Percentiles rank a stretch among this genome's conserved stretches.
Conservation (phyloP, 2,329 filamentous ascomycete species). For the Stenocarpella maydis region DNA sequence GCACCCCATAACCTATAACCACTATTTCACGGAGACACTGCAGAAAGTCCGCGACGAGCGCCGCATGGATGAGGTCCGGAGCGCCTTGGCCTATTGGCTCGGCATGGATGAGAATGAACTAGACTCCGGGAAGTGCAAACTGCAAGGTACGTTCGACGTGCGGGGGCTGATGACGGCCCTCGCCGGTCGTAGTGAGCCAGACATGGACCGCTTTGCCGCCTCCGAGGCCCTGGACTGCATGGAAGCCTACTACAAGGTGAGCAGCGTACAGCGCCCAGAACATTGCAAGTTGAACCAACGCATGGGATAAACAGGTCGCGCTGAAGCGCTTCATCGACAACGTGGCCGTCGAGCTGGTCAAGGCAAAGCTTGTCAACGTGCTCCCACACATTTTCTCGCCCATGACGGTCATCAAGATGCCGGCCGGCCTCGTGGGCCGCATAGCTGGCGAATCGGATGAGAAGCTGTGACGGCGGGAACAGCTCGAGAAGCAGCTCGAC, state of each 20-base stretch:
- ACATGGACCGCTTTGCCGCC: constrained; percentile 42
- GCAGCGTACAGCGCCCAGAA: background rate
- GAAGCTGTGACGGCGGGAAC: constrained; percentile 45
- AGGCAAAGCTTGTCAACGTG: constrained; percentile 47
- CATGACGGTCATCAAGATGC: constrained; percentile 48
- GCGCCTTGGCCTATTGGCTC: background rate
- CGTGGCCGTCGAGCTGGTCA: constrained; percentile 52
- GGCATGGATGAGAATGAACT: background rate
- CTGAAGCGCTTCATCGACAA: constrained; percentile 54
- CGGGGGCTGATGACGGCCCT: background rate
- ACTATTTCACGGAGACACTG: constrained; percentile 52
- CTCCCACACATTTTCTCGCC: constrained; percentile 52
- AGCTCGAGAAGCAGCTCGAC: constrained; percentile 48
- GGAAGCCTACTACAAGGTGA: constrained; percentile 47
- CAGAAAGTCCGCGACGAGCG: constrained; percentile 41
- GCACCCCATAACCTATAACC: constrained; percentile 64
- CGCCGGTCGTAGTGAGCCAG: constrained; percentile 34
- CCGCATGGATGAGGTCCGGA: background rate
- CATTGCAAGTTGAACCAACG: background rate
- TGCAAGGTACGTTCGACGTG: constrained; percentile 9
- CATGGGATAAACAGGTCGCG: constrained; percentile 47
- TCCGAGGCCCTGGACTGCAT: constrained; percentile 46
- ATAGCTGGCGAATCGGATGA: constrained; percentile 54
- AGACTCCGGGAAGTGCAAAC: background rate
- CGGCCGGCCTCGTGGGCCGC: constrained; percentile 43